Evolutionary conservation across 108 stramenopile species (phyloP).

Genomic region (Hondaea fermentalgiana): DNA sequence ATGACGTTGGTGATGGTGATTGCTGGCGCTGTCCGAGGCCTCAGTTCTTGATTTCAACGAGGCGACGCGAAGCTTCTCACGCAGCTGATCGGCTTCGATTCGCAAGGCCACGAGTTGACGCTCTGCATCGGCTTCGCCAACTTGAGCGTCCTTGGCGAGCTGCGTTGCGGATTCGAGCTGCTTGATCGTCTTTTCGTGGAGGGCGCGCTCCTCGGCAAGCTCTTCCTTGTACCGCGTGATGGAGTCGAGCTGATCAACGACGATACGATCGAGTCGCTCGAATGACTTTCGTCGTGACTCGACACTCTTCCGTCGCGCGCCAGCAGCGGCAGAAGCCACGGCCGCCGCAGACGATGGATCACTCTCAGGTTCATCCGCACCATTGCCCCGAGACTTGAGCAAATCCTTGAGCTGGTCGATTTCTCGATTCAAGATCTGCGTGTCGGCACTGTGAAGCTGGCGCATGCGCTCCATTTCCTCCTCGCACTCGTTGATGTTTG

Average conservation of each 20-base stretch:
- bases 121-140: slow-evolving; percentile 1
- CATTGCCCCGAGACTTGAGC: background rate
- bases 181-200: background rate
- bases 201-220: background rate
- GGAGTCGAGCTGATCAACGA: background rate
- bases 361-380: background rate
- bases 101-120: background rate
- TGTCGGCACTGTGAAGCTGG: background rate
- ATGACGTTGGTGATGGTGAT: background rate
- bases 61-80: background rate
- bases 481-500: slow-evolving; percentile 9
- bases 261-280: slow-evolving; percentile 1
- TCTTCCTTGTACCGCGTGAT: slow-evolving; percentile 2
- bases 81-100: background rate
- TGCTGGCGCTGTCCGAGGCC: background rate
- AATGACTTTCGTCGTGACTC: background rate
- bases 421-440: background rate
- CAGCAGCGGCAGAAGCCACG: background rate
- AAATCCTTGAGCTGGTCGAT: background rate
- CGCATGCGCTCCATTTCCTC: slow-evolving; percentile 14
- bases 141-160: slow-evolving; percentile 13
- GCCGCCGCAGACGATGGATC: background rate
- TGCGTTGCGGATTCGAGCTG: background rate
- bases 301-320: background rate
- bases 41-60: background rate